A percentile compares a stretch with the other conserved stretches of the same genome.
phyloP scores from a whole-genome alignment of 495 filamentous ascomycete species.

The Penicilliopsis zonata region DNA sequence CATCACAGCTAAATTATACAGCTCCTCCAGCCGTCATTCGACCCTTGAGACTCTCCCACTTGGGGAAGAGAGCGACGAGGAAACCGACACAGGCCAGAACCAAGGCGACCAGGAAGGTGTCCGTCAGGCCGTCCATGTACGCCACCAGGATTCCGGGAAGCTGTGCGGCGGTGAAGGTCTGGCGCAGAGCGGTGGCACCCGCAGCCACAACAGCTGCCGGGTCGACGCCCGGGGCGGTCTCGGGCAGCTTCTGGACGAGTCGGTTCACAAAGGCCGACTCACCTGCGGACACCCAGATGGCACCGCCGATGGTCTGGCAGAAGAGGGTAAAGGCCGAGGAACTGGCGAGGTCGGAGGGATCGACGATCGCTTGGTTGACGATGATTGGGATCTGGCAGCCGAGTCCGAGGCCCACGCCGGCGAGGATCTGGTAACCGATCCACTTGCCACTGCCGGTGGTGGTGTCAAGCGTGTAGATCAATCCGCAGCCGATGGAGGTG shows the following conservation, averaged over 20 bases:
- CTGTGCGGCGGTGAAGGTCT: slow-evolving; percentile 24
- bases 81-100: neutral
- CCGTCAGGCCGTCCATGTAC: slow-evolving; percentile 47
- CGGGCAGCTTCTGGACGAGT: slow-evolving; percentile 20
- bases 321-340: slow-evolving; percentile 12
- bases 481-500: slow-evolving; percentile 44
- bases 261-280: slow-evolving; percentile 35
- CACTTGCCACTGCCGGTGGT: slow-evolving; percentile 35
- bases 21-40: neutral
- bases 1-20: neutral
- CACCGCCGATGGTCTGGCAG: slow-evolving; percentile 30
- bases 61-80: neutral
- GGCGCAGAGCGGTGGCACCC: slow-evolving; percentile 39
- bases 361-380: slow-evolving; percentile 15
- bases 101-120: slow-evolving; percentile 12
- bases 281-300: slow-evolving; percentile 32
- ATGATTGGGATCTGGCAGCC: slow-evolving; percentile 21
- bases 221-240: slow-evolving; percentile 27
- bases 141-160: slow-evolving; percentile 39
- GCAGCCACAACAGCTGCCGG: slow-evolving; percentile 26
- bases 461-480: slow-evolving; percentile 43
- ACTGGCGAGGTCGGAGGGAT: slow-evolving; percentile 9
- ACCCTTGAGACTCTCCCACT: neutral
- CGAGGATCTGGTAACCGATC: slow-evolving; percentile 54
- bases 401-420: slow-evolving; percentile 21